Percentiles rank a stretch among this genome's conserved stretches.
Evolutionary conservation across 176 grass and related monocot species (phyloP).

Genomic region (Pontederia paniculata): DNA sequence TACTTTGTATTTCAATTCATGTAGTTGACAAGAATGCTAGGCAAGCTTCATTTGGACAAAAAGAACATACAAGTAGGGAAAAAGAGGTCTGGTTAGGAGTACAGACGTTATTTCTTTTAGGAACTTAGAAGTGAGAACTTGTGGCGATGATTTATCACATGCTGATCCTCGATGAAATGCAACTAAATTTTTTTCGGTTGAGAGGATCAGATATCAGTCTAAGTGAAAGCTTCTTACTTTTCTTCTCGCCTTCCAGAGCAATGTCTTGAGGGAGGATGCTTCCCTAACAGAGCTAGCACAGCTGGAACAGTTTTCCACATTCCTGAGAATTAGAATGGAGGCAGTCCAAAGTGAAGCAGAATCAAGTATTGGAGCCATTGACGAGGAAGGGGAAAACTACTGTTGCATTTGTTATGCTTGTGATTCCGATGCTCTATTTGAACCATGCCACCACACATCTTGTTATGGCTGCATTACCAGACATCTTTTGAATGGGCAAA

Average conservation of each 20-base stretch:
- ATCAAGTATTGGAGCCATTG: not conserved
- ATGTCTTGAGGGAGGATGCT: slow-evolving; percentile 47
- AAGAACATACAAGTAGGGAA: too few relatives aligned
- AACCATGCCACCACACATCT: slow-evolving; percentile 67
- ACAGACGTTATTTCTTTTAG: too few relatives aligned
- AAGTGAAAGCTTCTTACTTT: not conserved
- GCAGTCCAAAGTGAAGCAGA: slow-evolving; percentile 15
- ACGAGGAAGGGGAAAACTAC: slow-evolving; percentile 42
- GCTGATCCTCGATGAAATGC: too few relatives aligned
- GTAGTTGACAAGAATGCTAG: too few relatives aligned
- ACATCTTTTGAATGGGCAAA: slow-evolving; percentile 72
- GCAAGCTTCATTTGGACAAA: not conserved
- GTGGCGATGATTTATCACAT: too few relatives aligned
- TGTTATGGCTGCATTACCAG: slow-evolving; percentile 75
- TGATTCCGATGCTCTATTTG: slow-evolving; percentile 55
- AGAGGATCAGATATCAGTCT: too few relatives aligned
- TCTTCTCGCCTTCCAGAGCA: slow-evolving; percentile 24
- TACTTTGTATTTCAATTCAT: not conserved
- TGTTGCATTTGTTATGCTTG: slow-evolving; percentile 84
- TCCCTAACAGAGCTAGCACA: slow-evolving; percentile 49
- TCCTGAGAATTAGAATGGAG: slow-evolving; percentile 32
- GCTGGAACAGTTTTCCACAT: slow-evolving; percentile 56
- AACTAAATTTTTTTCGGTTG: too few relatives aligned
- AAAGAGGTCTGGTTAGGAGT: too few relatives aligned
- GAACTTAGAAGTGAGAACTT: too few relatives aligned